Evolutionary conservation across 805 yeast species (phyloP).

Genomic region (Candida sphagnicola): DNA sequence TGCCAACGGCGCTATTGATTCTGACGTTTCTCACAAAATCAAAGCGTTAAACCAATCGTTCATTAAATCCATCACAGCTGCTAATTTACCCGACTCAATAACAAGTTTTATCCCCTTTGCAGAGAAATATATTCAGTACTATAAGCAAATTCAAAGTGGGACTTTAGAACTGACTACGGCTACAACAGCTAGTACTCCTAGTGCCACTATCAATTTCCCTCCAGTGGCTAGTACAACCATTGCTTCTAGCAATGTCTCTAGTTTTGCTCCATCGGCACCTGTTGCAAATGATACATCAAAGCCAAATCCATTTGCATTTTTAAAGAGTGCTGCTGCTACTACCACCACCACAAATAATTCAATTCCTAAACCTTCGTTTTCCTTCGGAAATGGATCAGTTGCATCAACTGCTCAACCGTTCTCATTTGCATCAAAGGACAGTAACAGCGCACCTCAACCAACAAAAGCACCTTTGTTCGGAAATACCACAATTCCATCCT

Average conservation of each 20-base stretch:
- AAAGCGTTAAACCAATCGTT: slow-evolving; percentile 67
- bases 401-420: slow-evolving; percentile 1
- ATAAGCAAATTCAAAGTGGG: slow-evolving; percentile 18
- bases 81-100: slow-evolving; percentile 41
- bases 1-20: neutral
- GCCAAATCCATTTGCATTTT: slow-evolving; percentile 5
- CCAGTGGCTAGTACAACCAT: neutral
- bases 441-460: neutral
- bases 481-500: slow-evolving; percentile 5
- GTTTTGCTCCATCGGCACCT: neutral
- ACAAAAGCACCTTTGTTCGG: neutral
- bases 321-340: neutral
- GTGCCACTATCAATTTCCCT: neutral
- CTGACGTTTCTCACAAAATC: slow-evolving; percentile 43
- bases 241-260: neutral
- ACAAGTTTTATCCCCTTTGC: slow-evolving; percentile 55
- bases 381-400: slow-evolving; percentile 3
- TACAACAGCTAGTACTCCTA: neutral
- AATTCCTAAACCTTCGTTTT: slow-evolving; percentile 5
- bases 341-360: neutral
- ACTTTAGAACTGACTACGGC: neutral
- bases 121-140: slow-evolving; percentile 55
- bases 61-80: slow-evolving; percentile 41
- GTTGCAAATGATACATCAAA: neutral
- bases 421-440: neutral